Base-by-base conservation (phyloP, 768 basidiomycete genomes). In the Mycena capillaripes region DNA sequence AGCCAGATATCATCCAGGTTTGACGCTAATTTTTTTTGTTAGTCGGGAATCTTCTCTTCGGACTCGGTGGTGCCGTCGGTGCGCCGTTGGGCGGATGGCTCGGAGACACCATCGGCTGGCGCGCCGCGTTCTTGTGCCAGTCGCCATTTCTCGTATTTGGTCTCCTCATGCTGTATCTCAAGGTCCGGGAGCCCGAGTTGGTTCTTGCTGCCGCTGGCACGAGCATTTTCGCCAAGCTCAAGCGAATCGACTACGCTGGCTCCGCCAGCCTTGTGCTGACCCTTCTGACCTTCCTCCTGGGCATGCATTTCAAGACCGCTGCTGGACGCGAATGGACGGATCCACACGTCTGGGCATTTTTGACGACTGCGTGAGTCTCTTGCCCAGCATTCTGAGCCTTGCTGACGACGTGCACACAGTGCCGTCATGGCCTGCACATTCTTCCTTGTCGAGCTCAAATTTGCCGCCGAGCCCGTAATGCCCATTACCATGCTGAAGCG, bases 391-490 rank as follows among this genome's bases (percentile, higher is more conserved):
- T 46, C 19, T n/a, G 14, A 19, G 10, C 25, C 36, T 32, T 27
- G n/a, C 29, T 10, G 38, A 59, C 38, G 17, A n/a, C n/a, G n/a
- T n/a, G 16, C 29, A 21, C 16, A 4, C n/a, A 89, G 90, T 69
- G 82, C 70, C 27, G 73, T 88, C 12, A 86, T 82, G 32, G 79
- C 82, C 14, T 72, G 78, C 14, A 72, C 83, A 4, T 94, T 95
- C 79, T 72, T 92, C 11, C 75, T 85, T 25, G 90, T 92, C 55
- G 93, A 95, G 80, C 83, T 86, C 10, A 83, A 82, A 56, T 85
- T 84, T 76, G 86, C 90, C 4, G 80, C 83, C 9, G 90, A 91
- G 79, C 94, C 94, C 10, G 87, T 93, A 52, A 87, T 94, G 86
- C 93, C 93, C 4, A 79, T 94, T 65, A 57, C 48, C 21, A 74